Percentiles rank a stretch among this genome's conserved stretches.
Evolutionary conservation across 2,329 filamentous ascomycete genomes (phyloP).

Genomic region (Harringtonia lauricola): DNA sequence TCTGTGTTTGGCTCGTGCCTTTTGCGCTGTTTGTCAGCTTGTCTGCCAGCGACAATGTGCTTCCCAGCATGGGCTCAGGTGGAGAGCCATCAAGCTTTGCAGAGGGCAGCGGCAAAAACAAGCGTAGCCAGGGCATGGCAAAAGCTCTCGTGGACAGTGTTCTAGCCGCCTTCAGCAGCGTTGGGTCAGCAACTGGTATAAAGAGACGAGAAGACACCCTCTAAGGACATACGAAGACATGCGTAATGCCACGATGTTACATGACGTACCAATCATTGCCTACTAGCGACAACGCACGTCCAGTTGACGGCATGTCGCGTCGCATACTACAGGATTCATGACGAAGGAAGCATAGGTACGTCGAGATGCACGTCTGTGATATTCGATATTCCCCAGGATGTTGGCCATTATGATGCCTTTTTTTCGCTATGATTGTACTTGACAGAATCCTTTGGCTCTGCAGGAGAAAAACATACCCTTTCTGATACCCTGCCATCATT

Average conservation of each 20-base stretch:
- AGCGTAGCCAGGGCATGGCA: conserved; percentile 49
- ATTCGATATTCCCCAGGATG: background rate
- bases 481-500: conserved; percentile 5
- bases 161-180: conserved; percentile 38
- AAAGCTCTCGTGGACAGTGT: conserved; percentile 53
- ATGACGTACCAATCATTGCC: too few species aligned
- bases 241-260: background rate
- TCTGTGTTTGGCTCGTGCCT: conserved; percentile 94
- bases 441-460: conserved; percentile 9
- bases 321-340: too few species aligned
- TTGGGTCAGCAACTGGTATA: conserved; percentile 27
- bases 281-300: too few species aligned
- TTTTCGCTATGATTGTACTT: conserved; percentile 15
- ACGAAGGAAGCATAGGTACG: too few species aligned
- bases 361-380: too few species aligned
- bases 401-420: conserved; percentile 10
- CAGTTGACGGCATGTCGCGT: background rate
- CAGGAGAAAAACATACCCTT: conserved; percentile 10
- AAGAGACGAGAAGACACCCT: conserved; percentile 28
- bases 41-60: conserved; percentile 86
- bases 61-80: conserved; percentile 78
- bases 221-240: conserved; percentile 10
- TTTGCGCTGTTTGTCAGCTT: conserved; percentile 92
- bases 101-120: conserved; percentile 31
- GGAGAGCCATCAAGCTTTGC: conserved; percentile 28